Evolutionary conservation across 2,329 filamentous ascomycete genomes (phyloP), one percentile per base, ranked within the genome.

Genomic region (Fusarium brachygibbosum): DNA sequence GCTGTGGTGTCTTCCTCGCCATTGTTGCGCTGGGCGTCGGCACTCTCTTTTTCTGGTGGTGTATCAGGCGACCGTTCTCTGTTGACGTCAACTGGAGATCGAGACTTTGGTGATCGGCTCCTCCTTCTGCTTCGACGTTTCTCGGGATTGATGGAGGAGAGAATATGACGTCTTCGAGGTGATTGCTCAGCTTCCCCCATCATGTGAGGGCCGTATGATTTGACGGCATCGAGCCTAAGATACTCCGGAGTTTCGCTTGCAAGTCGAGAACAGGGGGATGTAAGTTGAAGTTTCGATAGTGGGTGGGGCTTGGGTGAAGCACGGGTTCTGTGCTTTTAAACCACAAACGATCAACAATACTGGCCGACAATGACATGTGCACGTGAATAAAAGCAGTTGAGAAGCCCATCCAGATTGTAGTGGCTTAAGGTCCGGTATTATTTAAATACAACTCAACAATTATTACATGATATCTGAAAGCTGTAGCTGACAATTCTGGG

Each of bases 131-230:
- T 58, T 41, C 40, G 46, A 37, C 54, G 54, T 4, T 45, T 19
- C 16, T 69, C 66, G 1, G 64, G 81, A 64, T 85, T 84, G 70
- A 84, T 83, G 9, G 84, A 86, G 9, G 82, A 82, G 19, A 86
- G 77, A 21, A 86, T 84, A 44, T 82, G 83, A n/a, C 83, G 82
- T 74, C 84, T 76, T 68, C 76, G 78, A 31, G 81, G 78, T 28
- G 81, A 82, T 49, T 77, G 60, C 14, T 69, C 65, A 41, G 65
- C 59, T 62, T 74, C 75, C 58, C 73, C 76, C 80, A 82, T 82
- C 63, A 70, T 68, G 73, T 52, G 58, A 59, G 50, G 55, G 59
- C 71, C 70, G 77, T 78, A 49, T 32, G 50, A 48, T 48, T 59
- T 17, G 54, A 51, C 23, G 28, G 44, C 66, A 66, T 71, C 28